Base-by-base conservation (phyloP, 306 rosid genomes). In the Vicia faba region DNA sequence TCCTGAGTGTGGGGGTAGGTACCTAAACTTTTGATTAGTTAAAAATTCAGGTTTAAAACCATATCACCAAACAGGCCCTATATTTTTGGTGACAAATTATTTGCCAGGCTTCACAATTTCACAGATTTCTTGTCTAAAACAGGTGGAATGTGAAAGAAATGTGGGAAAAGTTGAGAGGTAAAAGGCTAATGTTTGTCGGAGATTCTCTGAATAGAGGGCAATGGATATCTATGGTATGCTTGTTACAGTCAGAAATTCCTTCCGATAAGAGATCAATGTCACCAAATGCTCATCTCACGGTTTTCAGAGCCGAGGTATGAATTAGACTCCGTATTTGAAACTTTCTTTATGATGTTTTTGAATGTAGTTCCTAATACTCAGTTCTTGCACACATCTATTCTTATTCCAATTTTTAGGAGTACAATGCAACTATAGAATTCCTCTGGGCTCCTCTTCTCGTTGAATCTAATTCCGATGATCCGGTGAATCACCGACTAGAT, bases 381-480 rank as follows among this genome's bases (percentile, higher is more conserved):
- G 38, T 33, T 33, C 38, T 33, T 2, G 60, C 44, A 57, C 57
- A 44, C 61, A 50, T 57, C 64, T 74, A 13, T 68, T 43, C 46
- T 46, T 45, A 45, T 78, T 53, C 54, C 59, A 70, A 65, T 18
- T 39, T 74, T 61, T 85, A 93, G 99, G 97, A 93, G 46, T 93
- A 90, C 72, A 93, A 93, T 84, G 99, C 99, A 41, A 93, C 92
- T 23, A 84, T 93, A 56, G 99, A 93, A 71, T 93, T 93, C 78
- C 99, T 88, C 19, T 93, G 99, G 99, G 92, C 97, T 20, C 99
- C 99, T 3, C 93, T 93, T 48, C 96, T 93, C 28, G 99, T 79
- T 18, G 99, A 93, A 73, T 93, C 99, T 33, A 93, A 93, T 64
- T 93, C 99, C 11, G 99, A 93, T 60, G 99, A 93, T 68, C 99